Percentiles rank a stretch among this genome's conserved stretches.
These are phyloP conservation scores for Psilocybe tampanensis DNA, from an alignment of 768 basidiomycete genomes.

Conservation along the genomic window DNA sequence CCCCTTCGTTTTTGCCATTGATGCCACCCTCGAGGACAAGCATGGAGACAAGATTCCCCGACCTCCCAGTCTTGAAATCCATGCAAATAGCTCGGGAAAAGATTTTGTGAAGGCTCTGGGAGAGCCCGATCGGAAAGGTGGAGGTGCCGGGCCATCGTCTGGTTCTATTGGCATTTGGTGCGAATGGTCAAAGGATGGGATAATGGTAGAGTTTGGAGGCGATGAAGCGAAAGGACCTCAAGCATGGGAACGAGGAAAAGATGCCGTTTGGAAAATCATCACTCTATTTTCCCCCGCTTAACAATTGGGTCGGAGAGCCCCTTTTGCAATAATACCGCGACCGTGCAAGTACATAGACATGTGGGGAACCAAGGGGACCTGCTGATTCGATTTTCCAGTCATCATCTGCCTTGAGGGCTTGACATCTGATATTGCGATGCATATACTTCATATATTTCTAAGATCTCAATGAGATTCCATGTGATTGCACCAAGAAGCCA, in stretches of 20 bases:
- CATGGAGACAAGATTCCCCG: conserved; percentile 39
- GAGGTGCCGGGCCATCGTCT: conserved; percentile 80
- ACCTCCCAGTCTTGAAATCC: conserved; percentile 44
- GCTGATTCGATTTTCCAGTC: neutral
- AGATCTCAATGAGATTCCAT: conserved; percentile 9
- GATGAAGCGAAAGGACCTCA: conserved; percentile 76
- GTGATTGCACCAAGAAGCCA: conserved; percentile 15
- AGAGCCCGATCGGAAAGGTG: conserved; percentile 91
- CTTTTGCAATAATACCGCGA: neutral
- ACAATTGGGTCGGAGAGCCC: neutral
- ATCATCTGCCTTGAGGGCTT: neutral
- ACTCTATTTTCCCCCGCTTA: conserved; percentile 52
- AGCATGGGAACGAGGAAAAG: conserved; percentile 87
- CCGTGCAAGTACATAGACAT: neutral
- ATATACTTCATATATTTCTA: neutral
- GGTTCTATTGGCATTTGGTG: conserved; percentile 93
- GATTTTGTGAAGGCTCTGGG: conserved; percentile 77
- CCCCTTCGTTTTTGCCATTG: conserved; percentile 52
- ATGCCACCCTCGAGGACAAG: conserved; percentile 31
- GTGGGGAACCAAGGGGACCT: neutral
- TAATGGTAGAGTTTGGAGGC: conserved; percentile 88
- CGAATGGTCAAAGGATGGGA: conserved; percentile 81
- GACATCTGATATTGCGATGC: neutral
- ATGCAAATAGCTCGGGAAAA: conserved; percentile 63
- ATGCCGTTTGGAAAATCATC: conserved; percentile 76